Evolutionary conservation across 2,329 filamentous ascomycete species (phyloP).

Genomic region (Aureobasidium leucospermi): DNA sequence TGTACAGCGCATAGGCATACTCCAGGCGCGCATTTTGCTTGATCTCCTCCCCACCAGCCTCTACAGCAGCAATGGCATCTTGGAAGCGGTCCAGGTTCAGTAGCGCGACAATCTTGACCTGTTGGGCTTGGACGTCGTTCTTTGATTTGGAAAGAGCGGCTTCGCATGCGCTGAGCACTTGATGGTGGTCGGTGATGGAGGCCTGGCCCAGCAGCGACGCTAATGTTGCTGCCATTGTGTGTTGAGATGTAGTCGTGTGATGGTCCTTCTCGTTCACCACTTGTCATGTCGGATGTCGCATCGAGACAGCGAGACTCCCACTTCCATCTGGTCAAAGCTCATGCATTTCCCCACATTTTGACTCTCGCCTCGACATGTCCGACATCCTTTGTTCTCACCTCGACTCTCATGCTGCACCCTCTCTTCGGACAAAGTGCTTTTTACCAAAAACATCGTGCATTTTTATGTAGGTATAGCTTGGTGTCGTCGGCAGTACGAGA

Average conservation of each 20-base stretch:
- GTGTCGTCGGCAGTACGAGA: too few species aligned
- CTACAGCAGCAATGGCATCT: constrained; percentile 64
- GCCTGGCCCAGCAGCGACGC: constrained; percentile 50
- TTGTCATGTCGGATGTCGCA: background rate
- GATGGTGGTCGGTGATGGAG: constrained; percentile 62
- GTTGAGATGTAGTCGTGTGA: background rate
- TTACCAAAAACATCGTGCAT: too few species aligned
- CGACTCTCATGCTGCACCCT: too few species aligned
- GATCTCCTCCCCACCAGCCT: constrained; percentile 54
- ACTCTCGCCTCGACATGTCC: background rate
- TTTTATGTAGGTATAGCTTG: too few species aligned
- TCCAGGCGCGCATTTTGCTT: constrained; percentile 58
- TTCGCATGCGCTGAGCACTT: constrained; percentile 60
- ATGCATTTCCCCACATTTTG: background rate
- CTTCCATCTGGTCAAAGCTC: background rate
- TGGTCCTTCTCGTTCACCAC: background rate
- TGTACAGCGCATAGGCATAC: constrained; percentile 78
- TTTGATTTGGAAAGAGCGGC: constrained; percentile 52
- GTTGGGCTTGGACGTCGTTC: constrained; percentile 52
- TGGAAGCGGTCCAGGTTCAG: constrained; percentile 77
- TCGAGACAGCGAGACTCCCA: background rate
- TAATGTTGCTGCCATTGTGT: constrained; percentile 28
- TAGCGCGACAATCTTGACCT: constrained; percentile 65
- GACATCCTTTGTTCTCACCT: too few species aligned
- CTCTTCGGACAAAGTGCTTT: too few species aligned